Percentiles rank a stretch among this genome's conserved stretches.
These are phyloP conservation scores for Metschnikowia picachoensis DNA, from an alignment of 805 yeast species.

Conservation along the genomic window DNA sequence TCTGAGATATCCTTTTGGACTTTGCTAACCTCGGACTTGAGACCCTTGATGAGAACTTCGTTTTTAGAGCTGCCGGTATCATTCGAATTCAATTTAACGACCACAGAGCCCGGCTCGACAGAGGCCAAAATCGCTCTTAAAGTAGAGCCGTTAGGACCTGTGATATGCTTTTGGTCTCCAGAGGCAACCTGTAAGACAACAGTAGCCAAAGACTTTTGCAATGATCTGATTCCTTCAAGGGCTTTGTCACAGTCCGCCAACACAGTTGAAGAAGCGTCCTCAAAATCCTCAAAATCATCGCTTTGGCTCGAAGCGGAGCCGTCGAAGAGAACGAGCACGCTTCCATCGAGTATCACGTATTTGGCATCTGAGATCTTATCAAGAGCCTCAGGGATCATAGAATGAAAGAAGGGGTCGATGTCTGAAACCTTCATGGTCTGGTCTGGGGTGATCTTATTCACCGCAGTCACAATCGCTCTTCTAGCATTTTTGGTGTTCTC, in stretches of 20 bases:
- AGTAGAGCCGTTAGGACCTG: conserved; percentile 61
- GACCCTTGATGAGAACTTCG: conserved; percentile 67
- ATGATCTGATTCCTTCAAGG: conserved; percentile 55
- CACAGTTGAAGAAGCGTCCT: conserved; percentile 52
- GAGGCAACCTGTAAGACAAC: conserved; percentile 49
- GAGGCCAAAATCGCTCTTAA: conserved; percentile 41
- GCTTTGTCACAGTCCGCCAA: conserved; percentile 52
- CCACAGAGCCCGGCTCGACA: conserved; percentile 37
- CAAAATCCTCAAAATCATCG: conserved; percentile 58
- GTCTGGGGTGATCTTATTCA: conserved; percentile 69
- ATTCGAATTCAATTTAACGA: conserved; percentile 45
- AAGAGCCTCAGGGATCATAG: conserved; percentile 41
- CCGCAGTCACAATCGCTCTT: conserved; percentile 65
- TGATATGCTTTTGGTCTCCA: conserved; percentile 54
- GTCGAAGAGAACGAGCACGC: conserved; percentile 52
- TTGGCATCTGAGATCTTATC: conserved; percentile 44
- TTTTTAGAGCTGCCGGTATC: conserved; percentile 39
- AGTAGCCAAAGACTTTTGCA: conserved; percentile 50
- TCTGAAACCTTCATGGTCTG: conserved; percentile 56
- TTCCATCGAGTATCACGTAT: conserved; percentile 53
- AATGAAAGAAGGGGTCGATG: conserved; percentile 58
- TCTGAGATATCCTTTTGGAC: conserved; percentile 50
- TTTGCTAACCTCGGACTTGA: conserved; percentile 54
- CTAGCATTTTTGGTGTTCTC: conserved; percentile 59
- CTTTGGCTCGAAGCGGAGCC: conserved; percentile 38